Evolutionary conservation across 805 yeast genomes (phyloP), one percentile per base, ranked within the genome.

Genomic region (Nakazawaea laoshanensis): DNA sequence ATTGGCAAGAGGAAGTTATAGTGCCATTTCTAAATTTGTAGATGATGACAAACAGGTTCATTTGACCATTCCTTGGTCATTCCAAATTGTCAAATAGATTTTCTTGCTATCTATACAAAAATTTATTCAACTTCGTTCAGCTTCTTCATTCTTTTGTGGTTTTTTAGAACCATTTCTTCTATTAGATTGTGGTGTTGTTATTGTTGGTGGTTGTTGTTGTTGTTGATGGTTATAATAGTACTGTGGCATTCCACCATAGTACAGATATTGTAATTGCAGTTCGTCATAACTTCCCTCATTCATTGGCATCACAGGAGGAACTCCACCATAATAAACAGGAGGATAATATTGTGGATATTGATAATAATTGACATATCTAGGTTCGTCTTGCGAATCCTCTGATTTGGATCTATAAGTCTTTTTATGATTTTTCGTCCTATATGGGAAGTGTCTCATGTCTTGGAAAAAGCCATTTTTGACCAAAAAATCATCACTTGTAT

Each of bases 11-110:
- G 96, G 96, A 24, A 67, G 73, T 30, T 88, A 85, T 60, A 70
- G 77, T 27, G 94, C 94, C 5, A 65, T 70, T 22, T 77, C 94
- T 11, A 83, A 80, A 55, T 86, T 87, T 48, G 65, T 83, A 28
- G 96, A 88, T 48, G 96, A 87, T 55, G 96, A 88, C 54, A 76
- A 79, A 46, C 68, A 63, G 15, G 69, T 67, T 32, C 94, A 86
- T 54, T 65, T 84, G 53, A 65, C 72, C 22, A 63, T 85, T 45
- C 82, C 89, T 29, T 88, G 96, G 96, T 73, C 79, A 40, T 85
- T 87, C 47, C 79, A 80, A 46, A 84, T 87, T 39, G 74, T 79
- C 29, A 87, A 85, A 46, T 49, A 40, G n/a, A 15, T 4, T 2
- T 15, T 19, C 6, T 15, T 20, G n/a, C n/a, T n/a, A n/a, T n/a